phyloP scores from a whole-genome alignment of 805 yeast genomes.

The Nakazawaea sp. region DNA sequence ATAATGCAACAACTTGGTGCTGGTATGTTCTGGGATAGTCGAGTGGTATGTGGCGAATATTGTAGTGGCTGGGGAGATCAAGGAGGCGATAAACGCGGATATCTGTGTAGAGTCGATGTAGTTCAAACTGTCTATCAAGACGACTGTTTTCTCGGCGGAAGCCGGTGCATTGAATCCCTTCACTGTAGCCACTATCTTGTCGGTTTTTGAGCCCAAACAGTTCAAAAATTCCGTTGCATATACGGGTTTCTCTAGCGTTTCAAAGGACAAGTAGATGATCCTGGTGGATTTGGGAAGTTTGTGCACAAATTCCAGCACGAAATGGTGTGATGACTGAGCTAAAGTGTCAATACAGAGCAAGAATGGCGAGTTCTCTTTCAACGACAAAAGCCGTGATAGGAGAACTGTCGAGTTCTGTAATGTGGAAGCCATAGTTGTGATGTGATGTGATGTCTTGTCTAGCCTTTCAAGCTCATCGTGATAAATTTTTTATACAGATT shows the following conservation, averaged over 20 bases:
- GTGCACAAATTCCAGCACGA: slow-evolving; percentile 53
- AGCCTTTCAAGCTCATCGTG: no score
- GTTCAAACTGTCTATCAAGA: slow-evolving; percentile 67
- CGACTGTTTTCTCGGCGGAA: slow-evolving; percentile 25
- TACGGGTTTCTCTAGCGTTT: slow-evolving; percentile 47
- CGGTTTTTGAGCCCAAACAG: slow-evolving; percentile 22
- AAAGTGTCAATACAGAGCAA: slow-evolving; percentile 64
- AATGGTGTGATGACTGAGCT: slow-evolving; percentile 53
- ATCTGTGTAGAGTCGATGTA: slow-evolving; percentile 40
- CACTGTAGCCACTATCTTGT: slow-evolving; percentile 8
- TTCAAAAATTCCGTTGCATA: slow-evolving; percentile 44
- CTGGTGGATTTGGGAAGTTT: slow-evolving; percentile 26
- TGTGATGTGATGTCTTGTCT: no score
- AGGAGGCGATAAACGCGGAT: slow-evolving; percentile 40
- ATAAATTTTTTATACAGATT: no score
- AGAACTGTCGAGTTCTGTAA: slow-evolving; percentile 36
- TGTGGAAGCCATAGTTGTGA: slow-evolving; percentile 6
- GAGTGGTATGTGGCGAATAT: slow-evolving; percentile 31
- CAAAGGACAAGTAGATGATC: slow-evolving; percentile 59
- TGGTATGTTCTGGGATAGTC: slow-evolving; percentile 16
- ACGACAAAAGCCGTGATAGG: slow-evolving; percentile 55
- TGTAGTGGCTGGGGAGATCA: slow-evolving; percentile 28
- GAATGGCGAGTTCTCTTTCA: slow-evolving; percentile 73
- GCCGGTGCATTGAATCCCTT: slow-evolving; percentile 8
- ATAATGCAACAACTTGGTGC: slow-evolving; percentile 20